These are phyloP conservation scores for Cercospora nicotianae DNA, from an alignment of 2,329 filamentous ascomycete genomes.

Conservation along the genomic window DNA sequence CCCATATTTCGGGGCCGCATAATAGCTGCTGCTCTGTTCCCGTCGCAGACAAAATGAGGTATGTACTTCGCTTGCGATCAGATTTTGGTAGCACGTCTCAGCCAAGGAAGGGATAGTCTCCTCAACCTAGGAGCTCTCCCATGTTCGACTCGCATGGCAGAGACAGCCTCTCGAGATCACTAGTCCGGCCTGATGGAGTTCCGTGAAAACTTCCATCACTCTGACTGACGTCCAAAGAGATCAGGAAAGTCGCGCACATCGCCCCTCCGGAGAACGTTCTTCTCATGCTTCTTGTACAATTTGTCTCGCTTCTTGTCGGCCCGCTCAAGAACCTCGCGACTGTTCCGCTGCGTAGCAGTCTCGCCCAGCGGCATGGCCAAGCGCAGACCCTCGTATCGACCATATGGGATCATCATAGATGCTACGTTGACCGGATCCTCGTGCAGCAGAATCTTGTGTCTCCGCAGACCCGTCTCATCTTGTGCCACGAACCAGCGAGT, in stretches of 20 bases:
- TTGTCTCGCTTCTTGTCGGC: not conserved
- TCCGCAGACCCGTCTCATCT: not conserved
- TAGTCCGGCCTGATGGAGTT: not conserved
- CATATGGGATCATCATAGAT: not conserved
- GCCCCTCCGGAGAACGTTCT: not conserved
- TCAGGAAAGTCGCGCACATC: not conserved
- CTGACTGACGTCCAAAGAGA: not conserved
- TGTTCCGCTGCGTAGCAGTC: slow-evolving; percentile 15
- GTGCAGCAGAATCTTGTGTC: not conserved
- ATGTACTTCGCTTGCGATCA: not conserved
- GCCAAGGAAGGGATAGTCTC: not conserved
- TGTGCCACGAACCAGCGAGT: slow-evolving; percentile 11
- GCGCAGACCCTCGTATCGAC: not conserved
- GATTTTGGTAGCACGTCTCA: not conserved
- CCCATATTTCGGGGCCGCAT: not conserved
- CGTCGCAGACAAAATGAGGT: not conserved
- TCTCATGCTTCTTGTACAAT: not conserved
- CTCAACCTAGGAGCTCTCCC: not conserved
- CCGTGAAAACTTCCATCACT: not conserved
- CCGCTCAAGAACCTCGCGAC: slow-evolving; percentile 15
- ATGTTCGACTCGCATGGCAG: not conserved
- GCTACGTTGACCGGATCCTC: not conserved
- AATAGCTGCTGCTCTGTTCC: not conserved
- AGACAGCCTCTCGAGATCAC: not conserved
- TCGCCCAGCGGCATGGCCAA: slow-evolving; percentile 6